Base-by-base conservation (phyloP, 1,139 yeast species). In the Protomyces arabidopsidicola region DNA sequence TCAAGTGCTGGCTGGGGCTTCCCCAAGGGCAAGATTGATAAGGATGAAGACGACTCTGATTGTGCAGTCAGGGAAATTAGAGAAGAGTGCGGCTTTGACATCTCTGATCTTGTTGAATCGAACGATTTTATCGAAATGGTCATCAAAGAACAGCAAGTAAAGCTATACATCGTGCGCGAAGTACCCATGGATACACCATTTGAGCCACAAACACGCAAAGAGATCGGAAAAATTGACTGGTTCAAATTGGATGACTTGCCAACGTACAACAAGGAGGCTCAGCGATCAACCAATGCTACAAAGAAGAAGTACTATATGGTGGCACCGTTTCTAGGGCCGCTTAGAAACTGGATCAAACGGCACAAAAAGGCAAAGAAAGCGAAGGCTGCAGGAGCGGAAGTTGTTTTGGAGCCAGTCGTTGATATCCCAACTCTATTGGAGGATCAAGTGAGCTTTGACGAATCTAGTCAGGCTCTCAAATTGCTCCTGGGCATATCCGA, bases 11-110 rank as follows among this genome's bases (percentile, higher is more conserved):
- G 84, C 1, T 95, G 98, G 98, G 89, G 97, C 4, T 95, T 95
- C 72, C 99, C 99, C 3, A 80, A 97, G 73, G 99, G 99, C 8
- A 95, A 95, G 75, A 95, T 95, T 65, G 88, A 96, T 50, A 91
- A 93, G 73, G 96, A 86, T 71, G 99, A 95, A 75, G 79, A 85
- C 8, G 98, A 95, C 74, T 81, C 84, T n/a, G 85, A 82, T 64
- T 95, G 98, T 78, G 97, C 98, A 3, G 77, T 89, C n/a, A 82
- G 99, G 72, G 99, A 95, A 74, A 93, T 89, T 24, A 82, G 82
- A 68, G 99, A 95, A 76, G 99, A 95, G 74, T 93, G 91, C n/a
- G 97, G 98, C 0, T 90, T 87, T 71, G 95, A 91, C 74, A 85
- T 90, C 58, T 76, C 84, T 3, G 84, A 84, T 12, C 82, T 81